Evolutionary conservation across 805 yeast species (phyloP), one percentile per base, ranked within the genome.

Genomic region (Monosporozyma yasuniensis): DNA sequence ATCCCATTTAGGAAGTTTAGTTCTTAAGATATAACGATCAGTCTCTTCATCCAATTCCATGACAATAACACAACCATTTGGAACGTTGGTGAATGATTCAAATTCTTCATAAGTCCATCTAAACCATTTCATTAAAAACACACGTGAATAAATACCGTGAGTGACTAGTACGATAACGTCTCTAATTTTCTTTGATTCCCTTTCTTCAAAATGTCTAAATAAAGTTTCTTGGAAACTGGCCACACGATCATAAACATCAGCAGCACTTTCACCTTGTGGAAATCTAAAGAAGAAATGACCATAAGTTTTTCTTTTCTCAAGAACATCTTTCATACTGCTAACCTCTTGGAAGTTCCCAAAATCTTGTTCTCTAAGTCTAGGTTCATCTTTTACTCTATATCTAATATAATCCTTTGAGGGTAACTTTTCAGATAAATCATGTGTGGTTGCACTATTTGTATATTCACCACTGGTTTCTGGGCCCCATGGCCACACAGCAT

Each of bases 261-360:
- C 97, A 0, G 96, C 97, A 59, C 93, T 83, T 66, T 90, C 97
- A 10, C 97, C 97, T 59, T 85, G 81, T 4, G 96, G 96, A 28
- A 90, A 90, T 49, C 97, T 69, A 64, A 85, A 90, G 66, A 90
- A 90, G 61, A 84, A 84, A 64, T 83, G 87, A 0, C 97, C 97
- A 67, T 90, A 90, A 53, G 80, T 79, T 0, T 95, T 90, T 44
- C 97, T 70, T 58, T 87, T 95, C 49, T 76, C 75, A 88, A 96
- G 84, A 32, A 88, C 83, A 56, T 74, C 72, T 56, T 83, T 83
- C 95, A 89, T 89, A 49, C 79, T 81, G 1, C 80, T 76, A 0
- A 82, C 76, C 49, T 84, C 80, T 69, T 89, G 97, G 66, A 88
- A 89, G 63, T 89, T 89, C 19, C 97, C 97, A 62, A 90, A 90